Base-by-base conservation (phyloP, 768 basidiomycete species). In the Phaeolepiota aurea region DNA sequence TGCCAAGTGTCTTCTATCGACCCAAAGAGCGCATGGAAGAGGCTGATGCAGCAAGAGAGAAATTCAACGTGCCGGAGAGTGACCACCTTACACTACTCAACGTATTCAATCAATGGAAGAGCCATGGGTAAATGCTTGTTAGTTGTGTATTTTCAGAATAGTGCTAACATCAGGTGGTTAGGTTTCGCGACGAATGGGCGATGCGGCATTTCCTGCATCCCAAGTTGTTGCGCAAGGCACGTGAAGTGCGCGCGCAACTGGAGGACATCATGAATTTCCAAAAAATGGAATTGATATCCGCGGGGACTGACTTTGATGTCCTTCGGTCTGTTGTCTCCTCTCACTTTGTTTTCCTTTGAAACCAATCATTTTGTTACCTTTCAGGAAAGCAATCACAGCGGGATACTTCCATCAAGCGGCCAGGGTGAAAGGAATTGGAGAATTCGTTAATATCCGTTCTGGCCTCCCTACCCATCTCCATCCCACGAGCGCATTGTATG, bases 181-280 rank as follows among this genome's bases (percentile, higher is more conserved):
- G 90, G 4, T 93, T 76, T 61, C 82, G 89, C 15, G 96, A 99
- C 54, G 87, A 91, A 32, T 99, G 94, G 96, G 79, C 77, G 2
- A 79, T 92, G 65, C 78, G 87, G 32, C 96, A 99, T 58, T 99
- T 98, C 68, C 58, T 98, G 38, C 96, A 99, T 57, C 94, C 94
- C 0, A 98, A 98, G 59, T 71, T 97, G 30, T 73, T 99, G 23
- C 72, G 94, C 31, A 99, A 99, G 62, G 87, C 88, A 3, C 75
- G 94, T 20, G 96, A 99, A 66, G 96, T 99, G 25, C 80, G 96
- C 20, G 77, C 75, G 2, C 96, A 99, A 65, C 74, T 99, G 12
- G 93, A 97, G 56, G 96, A 99, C 54, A 98, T 99, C 60, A 97
- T 97, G 92, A 94, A 96, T 55, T 87, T 88, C 61, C 93, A 97